Evolutionary conservation across 192 early-diverging fungal species (phyloP), one percentile per base, ranked within the genome.

Genomic region (Borealophlyctis nickersoniae): DNA sequence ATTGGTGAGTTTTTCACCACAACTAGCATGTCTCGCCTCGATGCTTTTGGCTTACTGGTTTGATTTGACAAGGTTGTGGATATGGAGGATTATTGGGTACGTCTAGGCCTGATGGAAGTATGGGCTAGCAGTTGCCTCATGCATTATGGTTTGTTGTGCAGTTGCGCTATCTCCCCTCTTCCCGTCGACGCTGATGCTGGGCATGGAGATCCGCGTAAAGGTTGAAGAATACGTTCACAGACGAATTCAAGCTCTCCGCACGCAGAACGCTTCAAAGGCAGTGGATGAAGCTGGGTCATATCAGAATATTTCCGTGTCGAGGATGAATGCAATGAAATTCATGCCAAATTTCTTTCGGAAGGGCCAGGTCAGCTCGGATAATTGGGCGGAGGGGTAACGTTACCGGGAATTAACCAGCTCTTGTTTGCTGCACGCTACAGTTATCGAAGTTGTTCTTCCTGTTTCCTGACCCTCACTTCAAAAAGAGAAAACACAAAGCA

Each of bases 301-400:
- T 73, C 92, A 99, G 66, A 99, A 99, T 73, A 89, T 98, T 23
- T 92, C 93, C 0, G 91, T 97, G 39, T 89, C 95, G 80, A 87
- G 96, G 24, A 96, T 96, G 86, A 99, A 99, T 77, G 95, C 95
- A 39, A 95, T 96, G 91, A 98, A 98, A 75, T 99, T 94, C 70
- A 69, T 92, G 73, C 93, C 94, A 53, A 98, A 97, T 84, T 97
- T 98, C 79, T 99, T 99, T 69, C 81, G 86, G 67, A 94, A 95
- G 80, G 90, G 84, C 28, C 94, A 96, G 85, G 88, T 89, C 64
- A 34, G 60, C 23, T 52, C 9, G n/a, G n/a, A n/a, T n/a, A n/a
- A n/a, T n/a, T n/a, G n/a, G n/a, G n/a, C n/a, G n/a, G n/a, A n/a
- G n/a, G n/a, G n/a, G n/a, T n/a, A n/a, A n/a, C n/a, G n/a, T n/a